Conservation (phyloP, 805 yeast species). For the Groenewaldozyma salmanticensis region DNA sequence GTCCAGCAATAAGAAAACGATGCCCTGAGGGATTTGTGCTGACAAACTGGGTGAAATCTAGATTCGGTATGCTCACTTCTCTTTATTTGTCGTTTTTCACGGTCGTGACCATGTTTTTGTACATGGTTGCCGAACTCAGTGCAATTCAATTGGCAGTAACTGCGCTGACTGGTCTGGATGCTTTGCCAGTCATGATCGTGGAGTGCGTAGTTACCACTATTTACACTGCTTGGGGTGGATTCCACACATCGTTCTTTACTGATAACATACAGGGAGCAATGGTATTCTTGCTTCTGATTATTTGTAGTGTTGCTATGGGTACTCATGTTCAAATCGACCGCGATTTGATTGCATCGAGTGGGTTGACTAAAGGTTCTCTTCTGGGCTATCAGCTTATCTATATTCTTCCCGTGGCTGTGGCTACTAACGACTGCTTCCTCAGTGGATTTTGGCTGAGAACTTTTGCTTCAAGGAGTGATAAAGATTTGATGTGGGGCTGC, state of each 20-base stretch:
- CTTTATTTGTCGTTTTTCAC: constrained; percentile 74
- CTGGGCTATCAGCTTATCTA: constrained; percentile 87
- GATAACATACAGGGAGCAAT: constrained; percentile 77
- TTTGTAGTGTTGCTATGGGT: constrained; percentile 75
- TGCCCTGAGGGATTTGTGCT: constrained; percentile 88
- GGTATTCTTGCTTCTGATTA: constrained; percentile 55
- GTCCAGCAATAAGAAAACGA: constrained; percentile 65
- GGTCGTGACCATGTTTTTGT: constrained; percentile 64
- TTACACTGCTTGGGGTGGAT: constrained; percentile 84
- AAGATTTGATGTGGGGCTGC: constrained; percentile 67
- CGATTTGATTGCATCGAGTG: constrained; percentile 52
- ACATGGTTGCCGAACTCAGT: constrained; percentile 79
- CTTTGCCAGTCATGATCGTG: constrained; percentile 71
- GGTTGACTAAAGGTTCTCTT: constrained; percentile 53
- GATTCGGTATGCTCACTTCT: constrained; percentile 67
- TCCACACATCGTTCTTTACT: constrained; percentile 77
- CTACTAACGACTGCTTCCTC: constrained; percentile 83
- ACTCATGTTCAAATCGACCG: constrained; percentile 50
- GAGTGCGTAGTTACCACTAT: constrained; percentile 82
- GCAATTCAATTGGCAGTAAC: constrained; percentile 70
- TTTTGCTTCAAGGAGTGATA: constrained; percentile 73
- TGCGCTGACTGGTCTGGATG: constrained; percentile 67
- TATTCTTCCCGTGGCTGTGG: constrained; percentile 74
- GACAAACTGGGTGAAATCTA: constrained; percentile 86
- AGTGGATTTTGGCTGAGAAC: constrained; percentile 93